Evolutionary conservation across 225 moss, liverwort and hornwort genomes (phyloP), one percentile per base, ranked within the genome.

Genomic region (Asterella californica): DNA sequence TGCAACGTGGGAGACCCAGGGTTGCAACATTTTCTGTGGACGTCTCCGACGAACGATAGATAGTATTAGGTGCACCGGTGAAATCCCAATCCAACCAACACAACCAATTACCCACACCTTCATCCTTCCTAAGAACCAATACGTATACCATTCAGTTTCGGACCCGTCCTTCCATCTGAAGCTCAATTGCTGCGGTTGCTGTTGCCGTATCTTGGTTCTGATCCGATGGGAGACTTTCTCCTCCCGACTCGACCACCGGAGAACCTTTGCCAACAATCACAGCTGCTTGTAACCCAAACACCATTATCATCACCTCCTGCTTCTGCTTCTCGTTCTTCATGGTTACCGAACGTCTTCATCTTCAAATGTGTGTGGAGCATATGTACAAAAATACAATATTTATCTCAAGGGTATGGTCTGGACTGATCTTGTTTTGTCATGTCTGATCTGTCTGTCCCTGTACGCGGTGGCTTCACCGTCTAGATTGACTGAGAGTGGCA

Each of bases 301-400:
- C 30, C 48, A 72, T 74, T 29, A 53, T 55, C 49, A 49, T 52
- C 50, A 30, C n/a, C 75, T 32, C 10, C 74, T 71, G 2, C 74
- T 52, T 72, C 72, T 1, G 25, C 46, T 29, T 9, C 53, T 33
- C 32, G 33, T 75, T 75, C 54, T 21, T 55, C 73, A 6, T 75
- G 21, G 53, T 75, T 21, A 19, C 17, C 33, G 55, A 46, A 24
- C 70, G 45, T 75, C 55, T 2, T 33, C 33, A 15, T 54, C 74
- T 74, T 75, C 75, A 57, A 75, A 75, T 75, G 30, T 55, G 27
- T 49, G 62, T 77, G 54, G 73, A 63, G 49, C 74, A 64, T 79
- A 84, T 78, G 73, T 81, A 84, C 81, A 84, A 67, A 76, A 84
- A n/a, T 78, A 71, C 72, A 74, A 42, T 74, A 81, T 84, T 66